Conservation (phyloP, 495 filamentous ascomycete species). For the Aspergillus olivimuriae region DNA sequence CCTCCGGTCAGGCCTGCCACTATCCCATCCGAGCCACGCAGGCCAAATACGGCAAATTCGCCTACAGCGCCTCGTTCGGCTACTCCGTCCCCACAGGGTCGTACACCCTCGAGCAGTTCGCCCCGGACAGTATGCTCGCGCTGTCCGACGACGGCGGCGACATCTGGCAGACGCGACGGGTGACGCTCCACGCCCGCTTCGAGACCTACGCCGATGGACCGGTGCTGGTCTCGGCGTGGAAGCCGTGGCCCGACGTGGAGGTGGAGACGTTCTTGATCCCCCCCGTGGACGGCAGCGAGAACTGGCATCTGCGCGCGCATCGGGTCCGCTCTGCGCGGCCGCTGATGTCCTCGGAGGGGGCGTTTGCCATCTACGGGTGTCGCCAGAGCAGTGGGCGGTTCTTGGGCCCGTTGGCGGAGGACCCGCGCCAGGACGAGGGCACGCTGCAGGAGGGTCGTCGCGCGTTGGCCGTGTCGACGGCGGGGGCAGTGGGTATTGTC, state of each 20-base stretch:
- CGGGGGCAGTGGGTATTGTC: constrained; percentile 63
- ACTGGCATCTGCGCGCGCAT: constrained; percentile 66
- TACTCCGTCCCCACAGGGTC: constrained; percentile 71
- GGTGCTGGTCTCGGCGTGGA: constrained; percentile 61
- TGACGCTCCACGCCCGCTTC: constrained; percentile 52
- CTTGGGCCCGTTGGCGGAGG: constrained; percentile 44
- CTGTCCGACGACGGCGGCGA: constrained; percentile 73
- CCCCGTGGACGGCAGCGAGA: constrained; percentile 42
- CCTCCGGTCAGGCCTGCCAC: constrained; percentile 69
- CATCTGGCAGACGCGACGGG: constrained; percentile 67
- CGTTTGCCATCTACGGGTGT: constrained; percentile 64
- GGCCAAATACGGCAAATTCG: constrained; percentile 76
- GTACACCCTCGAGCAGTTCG: constrained; percentile 71
- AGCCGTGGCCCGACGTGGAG: constrained; percentile 58
- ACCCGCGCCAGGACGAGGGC: constrained; percentile 50
- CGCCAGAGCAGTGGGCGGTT: constrained; percentile 51
- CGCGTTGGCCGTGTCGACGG: constrained; percentile 58
- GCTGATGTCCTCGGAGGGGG: constrained; percentile 62
- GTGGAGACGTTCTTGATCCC: constrained; percentile 61
- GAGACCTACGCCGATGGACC: constrained; percentile 41
- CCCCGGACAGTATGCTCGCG: constrained; percentile 66
- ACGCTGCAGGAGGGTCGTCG: constrained; percentile 42
- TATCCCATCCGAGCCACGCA: constrained; percentile 75
- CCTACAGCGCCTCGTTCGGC: constrained; percentile 66
- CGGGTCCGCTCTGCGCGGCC: constrained; percentile 49